phyloP scores from a whole-genome alignment of 139 green algal genomes.

The Closterium sp. region DNA sequence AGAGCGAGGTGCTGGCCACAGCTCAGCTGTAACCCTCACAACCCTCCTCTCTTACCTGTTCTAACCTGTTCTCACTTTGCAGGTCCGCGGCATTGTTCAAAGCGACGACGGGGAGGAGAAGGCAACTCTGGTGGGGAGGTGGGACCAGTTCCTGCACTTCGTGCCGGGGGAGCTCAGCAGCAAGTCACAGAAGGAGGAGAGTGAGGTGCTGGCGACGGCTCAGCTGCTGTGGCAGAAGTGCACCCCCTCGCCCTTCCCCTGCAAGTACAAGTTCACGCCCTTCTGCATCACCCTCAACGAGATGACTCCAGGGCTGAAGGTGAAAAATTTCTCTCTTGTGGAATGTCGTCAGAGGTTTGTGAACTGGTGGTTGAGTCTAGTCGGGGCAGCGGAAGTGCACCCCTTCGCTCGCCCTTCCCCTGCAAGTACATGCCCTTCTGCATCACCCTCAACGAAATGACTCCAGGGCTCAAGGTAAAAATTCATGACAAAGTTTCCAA shows the following conservation, averaged over 20 bases:
- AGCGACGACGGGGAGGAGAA: slow-evolving; percentile 48
- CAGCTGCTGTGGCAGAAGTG: slow-evolving; percentile 62
- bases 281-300: slow-evolving; percentile 88
- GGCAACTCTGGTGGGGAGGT: slow-evolving; percentile 60
- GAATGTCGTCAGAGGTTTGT: too few species aligned
- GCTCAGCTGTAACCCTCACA: neutral
- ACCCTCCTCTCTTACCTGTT: neutral
- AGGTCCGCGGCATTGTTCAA: slow-evolving; percentile 33
- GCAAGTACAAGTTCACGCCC: slow-evolving; percentile 67
- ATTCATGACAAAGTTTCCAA: too few species aligned
- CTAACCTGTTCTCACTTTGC: neutral
- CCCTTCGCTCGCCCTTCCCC: slow-evolving; percentile 57
- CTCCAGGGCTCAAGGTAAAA: slow-evolving; percentile 54
- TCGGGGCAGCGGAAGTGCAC: slow-evolving; percentile 58
- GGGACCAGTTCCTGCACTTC: slow-evolving; percentile 63
- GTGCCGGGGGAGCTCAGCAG: slow-evolving; percentile 38
- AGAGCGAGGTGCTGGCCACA: neutral
- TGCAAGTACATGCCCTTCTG: slow-evolving; percentile 70
- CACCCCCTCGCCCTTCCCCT: slow-evolving; percentile 57
- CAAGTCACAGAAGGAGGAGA: slow-evolving; percentile 20
- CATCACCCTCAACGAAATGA: slow-evolving; percentile 85
- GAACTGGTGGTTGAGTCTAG: too few species aligned
- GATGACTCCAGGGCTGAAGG: slow-evolving; percentile 63
- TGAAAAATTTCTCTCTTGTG: too few species aligned
- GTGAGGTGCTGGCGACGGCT: neutral